phyloP scores from a whole-genome alignment of 345 rosid genomes.

The Linum trigynum region DNA sequence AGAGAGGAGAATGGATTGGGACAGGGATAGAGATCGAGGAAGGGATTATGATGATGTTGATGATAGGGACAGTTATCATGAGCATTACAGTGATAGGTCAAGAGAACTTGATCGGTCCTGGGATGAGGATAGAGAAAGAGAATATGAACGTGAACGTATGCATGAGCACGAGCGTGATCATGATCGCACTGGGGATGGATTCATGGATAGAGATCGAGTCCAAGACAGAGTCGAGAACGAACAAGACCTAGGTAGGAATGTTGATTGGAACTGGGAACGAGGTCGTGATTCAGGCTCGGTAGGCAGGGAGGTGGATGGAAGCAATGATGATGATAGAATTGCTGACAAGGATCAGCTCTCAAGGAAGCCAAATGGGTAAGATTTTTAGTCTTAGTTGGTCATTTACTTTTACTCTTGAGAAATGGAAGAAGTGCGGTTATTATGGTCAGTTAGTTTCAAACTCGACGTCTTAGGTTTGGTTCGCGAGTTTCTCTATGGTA shows the following conservation, averaged over 20 bases:
- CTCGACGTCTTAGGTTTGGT: too few species aligned
- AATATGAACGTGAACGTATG: slow-evolving; percentile 12
- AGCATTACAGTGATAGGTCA: slow-evolving; percentile 41
- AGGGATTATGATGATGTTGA: slow-evolving; percentile 32
- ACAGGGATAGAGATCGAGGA: slow-evolving; percentile 37
- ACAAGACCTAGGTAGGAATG: slow-evolving; percentile 28
- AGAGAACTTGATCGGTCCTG: slow-evolving; percentile 48
- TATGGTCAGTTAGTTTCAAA: too few species aligned
- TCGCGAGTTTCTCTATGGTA: too few species aligned
- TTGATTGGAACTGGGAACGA: slow-evolving; percentile 22
- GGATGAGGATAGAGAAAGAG: slow-evolving; percentile 44
- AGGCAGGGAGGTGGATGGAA: slow-evolving; percentile 33
- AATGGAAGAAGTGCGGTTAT: too few species aligned
- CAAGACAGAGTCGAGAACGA: slow-evolving; percentile 32
- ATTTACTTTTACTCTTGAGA: too few species aligned
- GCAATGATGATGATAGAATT: slow-evolving; percentile 20
- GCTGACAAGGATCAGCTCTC: slow-evolving; percentile 26
- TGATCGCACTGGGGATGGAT: slow-evolving; percentile 33
- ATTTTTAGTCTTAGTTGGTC: neutral
- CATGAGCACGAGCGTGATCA: slow-evolving; percentile 14
- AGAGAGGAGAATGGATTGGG: slow-evolving; percentile 26
- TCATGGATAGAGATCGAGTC: slow-evolving; percentile 37
- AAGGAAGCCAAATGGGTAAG: slow-evolving; percentile 52
- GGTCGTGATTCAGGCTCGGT: slow-evolving; percentile 23
- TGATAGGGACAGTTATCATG: slow-evolving; percentile 34